Evolutionary conservation across 352 stramenopile genomes (phyloP).

Genomic region (Globisporangium cylindrosporum): DNA sequence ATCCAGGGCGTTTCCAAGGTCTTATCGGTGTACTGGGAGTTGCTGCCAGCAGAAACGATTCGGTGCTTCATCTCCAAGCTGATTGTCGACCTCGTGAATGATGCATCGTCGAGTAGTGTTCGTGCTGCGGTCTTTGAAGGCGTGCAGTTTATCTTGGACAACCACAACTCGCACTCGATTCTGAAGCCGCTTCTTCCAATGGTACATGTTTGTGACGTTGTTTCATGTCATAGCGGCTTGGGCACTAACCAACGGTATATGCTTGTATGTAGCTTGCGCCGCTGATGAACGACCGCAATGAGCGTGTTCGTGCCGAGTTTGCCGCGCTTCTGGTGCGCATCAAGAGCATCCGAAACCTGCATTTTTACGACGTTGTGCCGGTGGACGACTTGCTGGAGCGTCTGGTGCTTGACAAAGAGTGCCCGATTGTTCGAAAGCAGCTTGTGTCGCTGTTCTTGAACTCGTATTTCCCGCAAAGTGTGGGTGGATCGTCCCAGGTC

Average conservation of each 20-base stretch:
- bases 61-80: slow-evolving; percentile 82
- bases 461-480: slow-evolving; percentile 85
- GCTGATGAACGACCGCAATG: slow-evolving; percentile 82
- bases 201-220: slow-evolving; percentile 32
- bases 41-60: slow-evolving; percentile 77
- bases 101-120: slow-evolving; percentile 70
- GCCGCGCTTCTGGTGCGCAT: slow-evolving; percentile 74
- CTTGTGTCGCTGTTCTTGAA: slow-evolving; percentile 83
- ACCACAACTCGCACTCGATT: slow-evolving; percentile 83
- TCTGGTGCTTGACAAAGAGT: slow-evolving; percentile 63
- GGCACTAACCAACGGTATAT: not conserved
- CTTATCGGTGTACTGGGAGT: slow-evolving; percentile 82
- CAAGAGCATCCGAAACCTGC: slow-evolving; percentile 85
- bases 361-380: slow-evolving; percentile 85
- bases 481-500: slow-evolving; percentile 76
- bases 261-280: slow-evolving; percentile 48
- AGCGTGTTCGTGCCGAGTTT: slow-evolving; percentile 80
- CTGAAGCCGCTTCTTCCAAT: slow-evolving; percentile 81
- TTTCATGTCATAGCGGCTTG: not conserved
- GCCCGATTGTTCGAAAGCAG: slow-evolving; percentile 59
- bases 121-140: slow-evolving; percentile 82
- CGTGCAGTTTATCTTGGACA: slow-evolving; percentile 84
- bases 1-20: slow-evolving; percentile 83
- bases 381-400: slow-evolving; percentile 76
- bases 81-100: slow-evolving; percentile 79